These are phyloP conservation scores for Asterochloris sp. DNA, from an alignment of 139 green algal species.

Conservation along the genomic window DNA sequence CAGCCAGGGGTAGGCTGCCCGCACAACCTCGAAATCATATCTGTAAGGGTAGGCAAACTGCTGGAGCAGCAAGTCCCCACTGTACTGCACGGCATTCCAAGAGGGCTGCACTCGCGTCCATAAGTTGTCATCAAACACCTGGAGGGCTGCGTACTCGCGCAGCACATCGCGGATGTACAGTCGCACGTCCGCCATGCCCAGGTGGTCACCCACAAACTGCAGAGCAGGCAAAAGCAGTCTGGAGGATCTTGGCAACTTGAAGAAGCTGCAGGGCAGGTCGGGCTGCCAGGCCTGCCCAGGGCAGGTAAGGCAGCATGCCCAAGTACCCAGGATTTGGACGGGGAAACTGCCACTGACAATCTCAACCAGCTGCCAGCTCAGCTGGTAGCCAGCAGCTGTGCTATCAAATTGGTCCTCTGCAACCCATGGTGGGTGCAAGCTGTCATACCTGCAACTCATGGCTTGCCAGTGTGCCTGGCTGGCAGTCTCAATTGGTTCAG, in stretches of 20 bases:
- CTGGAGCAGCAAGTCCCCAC: constrained; percentile 29
- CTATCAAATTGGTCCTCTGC: too few species aligned
- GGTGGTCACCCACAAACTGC: constrained; percentile 33
- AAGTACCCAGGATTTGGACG: too few species aligned
- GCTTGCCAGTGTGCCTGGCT: too few species aligned
- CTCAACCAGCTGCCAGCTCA: too few species aligned
- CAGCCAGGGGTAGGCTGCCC: constrained; percentile 39
- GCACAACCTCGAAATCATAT: constrained; percentile 22
- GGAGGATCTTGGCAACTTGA: not conserved
- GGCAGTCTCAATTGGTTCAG: too few species aligned
- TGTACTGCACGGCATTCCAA: constrained; percentile 33
- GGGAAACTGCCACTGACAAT: too few species aligned
- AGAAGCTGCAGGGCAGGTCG: too few species aligned
- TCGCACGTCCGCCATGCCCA: constrained; percentile 38
- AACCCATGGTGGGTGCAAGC: too few species aligned
- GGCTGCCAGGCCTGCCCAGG: too few species aligned
- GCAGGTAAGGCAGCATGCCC: too few species aligned
- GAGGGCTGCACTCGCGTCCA: constrained; percentile 5
- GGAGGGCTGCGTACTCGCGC: constrained; percentile 30
- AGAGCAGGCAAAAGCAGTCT: not conserved
- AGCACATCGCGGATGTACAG: constrained; percentile 43
- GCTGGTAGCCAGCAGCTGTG: too few species aligned
- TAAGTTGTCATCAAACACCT: constrained; percentile 13
- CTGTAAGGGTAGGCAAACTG: constrained; percentile 36
- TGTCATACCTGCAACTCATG: too few species aligned